These are phyloP conservation scores for Trichocladium uniseriatum DNA, from an alignment of 495 filamentous ascomycete genomes.

Conservation along the genomic window DNA sequence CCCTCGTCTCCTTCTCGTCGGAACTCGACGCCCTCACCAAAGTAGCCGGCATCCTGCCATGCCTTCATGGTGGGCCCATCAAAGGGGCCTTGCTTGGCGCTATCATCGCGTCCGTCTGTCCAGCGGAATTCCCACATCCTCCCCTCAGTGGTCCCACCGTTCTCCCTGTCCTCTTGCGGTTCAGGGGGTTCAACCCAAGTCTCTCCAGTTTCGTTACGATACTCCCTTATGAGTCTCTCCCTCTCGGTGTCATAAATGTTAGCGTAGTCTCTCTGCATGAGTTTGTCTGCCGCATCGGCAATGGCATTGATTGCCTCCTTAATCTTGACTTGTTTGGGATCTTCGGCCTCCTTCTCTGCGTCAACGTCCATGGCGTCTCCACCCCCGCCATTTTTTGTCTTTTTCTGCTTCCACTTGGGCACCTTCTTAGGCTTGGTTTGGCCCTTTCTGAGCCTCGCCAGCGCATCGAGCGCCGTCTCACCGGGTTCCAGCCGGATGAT, in stretches of 20 bases:
- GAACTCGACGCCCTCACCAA: conserved; percentile 90
- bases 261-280: conserved; percentile 68
- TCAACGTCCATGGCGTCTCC: conserved; percentile 58
- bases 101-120: conserved; percentile 80
- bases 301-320: conserved; percentile 68
- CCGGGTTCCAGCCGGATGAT: conserved; percentile 67
- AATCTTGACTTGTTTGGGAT: conserved; percentile 60
- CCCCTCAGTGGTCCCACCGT: conserved; percentile 11
- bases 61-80: conserved; percentile 73
- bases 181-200: conserved; percentile 61
- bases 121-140: conserved; percentile 86
- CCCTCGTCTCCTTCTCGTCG: conserved; percentile 47
- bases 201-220: conserved; percentile 78
- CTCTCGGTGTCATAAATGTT: conserved; percentile 86
- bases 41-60: conserved; percentile 87
- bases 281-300: conserved; percentile 78
- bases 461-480: conserved; percentile 82
- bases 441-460: conserved; percentile 68
- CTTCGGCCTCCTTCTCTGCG: conserved; percentile 41
- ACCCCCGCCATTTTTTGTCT: conserved; percentile 32
- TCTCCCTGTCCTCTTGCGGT: conserved; percentile 16
- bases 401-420: conserved; percentile 52
- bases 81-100: conserved; percentile 74
- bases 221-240: conserved; percentile 77
- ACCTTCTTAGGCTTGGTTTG: conserved; percentile 54